A percentile compares a stretch with the other conserved stretches of the same genome.
These are phyloP conservation scores for Diplodia seriata DNA, from an alignment of 2,329 filamentous ascomycete species.

Conservation along the genomic window DNA sequence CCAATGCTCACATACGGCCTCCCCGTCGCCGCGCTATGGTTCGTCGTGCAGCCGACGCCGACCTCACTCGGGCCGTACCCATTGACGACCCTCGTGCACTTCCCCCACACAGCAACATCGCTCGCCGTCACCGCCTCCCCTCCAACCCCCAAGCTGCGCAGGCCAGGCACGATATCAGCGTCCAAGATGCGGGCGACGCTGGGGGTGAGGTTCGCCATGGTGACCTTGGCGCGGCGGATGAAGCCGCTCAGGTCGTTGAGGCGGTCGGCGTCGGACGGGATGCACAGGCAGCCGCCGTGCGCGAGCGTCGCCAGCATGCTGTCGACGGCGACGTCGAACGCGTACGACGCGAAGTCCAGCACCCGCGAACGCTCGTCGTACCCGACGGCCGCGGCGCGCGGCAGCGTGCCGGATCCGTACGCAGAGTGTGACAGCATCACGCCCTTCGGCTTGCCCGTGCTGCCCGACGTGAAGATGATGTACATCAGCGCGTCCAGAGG, in stretches of 20 bases:
- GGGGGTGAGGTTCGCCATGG: slow-evolving; percentile 64
- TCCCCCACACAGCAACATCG: slow-evolving; percentile 53
- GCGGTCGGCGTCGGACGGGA: slow-evolving; percentile 80
- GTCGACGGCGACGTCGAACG: slow-evolving; percentile 85
- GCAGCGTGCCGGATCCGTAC: slow-evolving; percentile 43
- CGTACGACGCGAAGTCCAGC: slow-evolving; percentile 89
- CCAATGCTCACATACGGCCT: slow-evolving; percentile 33
- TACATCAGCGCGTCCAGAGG: slow-evolving; percentile 70
- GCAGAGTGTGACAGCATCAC: slow-evolving; percentile 36
- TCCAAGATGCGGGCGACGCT: slow-evolving; percentile 58
- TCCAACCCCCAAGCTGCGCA: slow-evolving; percentile 50
- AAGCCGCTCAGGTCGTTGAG: slow-evolving; percentile 55
- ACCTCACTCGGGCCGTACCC: slow-evolving; percentile 93
- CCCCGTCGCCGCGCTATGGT: slow-evolving; percentile 32
- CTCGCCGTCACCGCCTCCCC: slow-evolving; percentile 52
- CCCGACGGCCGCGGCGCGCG: slow-evolving; percentile 38
- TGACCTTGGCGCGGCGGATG: slow-evolving; percentile 61
- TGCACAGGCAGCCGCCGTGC: slow-evolving; percentile 80
- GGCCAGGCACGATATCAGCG: slow-evolving; percentile 49
- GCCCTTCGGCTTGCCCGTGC: slow-evolving; percentile 37
- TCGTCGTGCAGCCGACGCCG: slow-evolving; percentile 54
- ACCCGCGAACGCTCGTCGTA: slow-evolving; percentile 70
- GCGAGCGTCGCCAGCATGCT: slow-evolving; percentile 54
- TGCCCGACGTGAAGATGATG: slow-evolving; percentile 55
- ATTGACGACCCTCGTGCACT: slow-evolving; percentile 81